Evolutionary conservation across 495 filamentous ascomycete species (phyloP), one percentile per base, ranked within the genome.

Genomic region (Podospora pseudoanserina): DNA sequence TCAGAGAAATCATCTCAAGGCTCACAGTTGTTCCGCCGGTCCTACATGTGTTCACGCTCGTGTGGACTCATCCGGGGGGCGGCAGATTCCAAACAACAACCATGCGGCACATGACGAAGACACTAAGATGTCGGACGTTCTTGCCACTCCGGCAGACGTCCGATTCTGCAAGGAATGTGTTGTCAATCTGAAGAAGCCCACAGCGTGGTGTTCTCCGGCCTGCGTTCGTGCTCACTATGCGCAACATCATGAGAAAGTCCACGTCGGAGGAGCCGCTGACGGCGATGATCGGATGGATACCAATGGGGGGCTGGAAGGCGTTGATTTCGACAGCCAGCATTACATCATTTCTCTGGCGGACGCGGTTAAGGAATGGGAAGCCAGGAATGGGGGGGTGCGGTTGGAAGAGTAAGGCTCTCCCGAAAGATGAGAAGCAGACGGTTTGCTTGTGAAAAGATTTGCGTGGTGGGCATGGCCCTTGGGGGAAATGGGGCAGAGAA

Each of bases 161-260:
- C 63, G 71, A 55, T 79, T 82, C 67, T 84, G 82, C 71, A 72
- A 64, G 16, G 80, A 83, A 60, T 84, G 82, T 63, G 67, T 83
- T 9, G 65, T 68, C 44, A 66, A 66, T 2, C 71, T 79, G 39
- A 76, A 78, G 39, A 63, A 73, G 3, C 68, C 75, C 0, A 77
- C 80, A 0, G 26, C 71, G 0, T 84, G 78, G 72, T 84, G 82
- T 69, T 78, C 80, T 23, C 66, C 69, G 13, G 70, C 72, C 30
- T 84, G 82, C 69, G 79, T 79, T 20, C 73, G 70, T 19, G 63
- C 63, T 57, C 76, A 82, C 70, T 81, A 83, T 63, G 76, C 76
- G 55, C 69, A 61, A 0, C 82, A 84, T 65, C 79, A 80, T 20
- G 77, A 80, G 53, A 64, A 65, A 4, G 72, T 79, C 27, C 82